A percentile compares a stretch with the other conserved stretches of the same genome.
Conservation (phyloP, 2,329 filamentous ascomycete genomes). For the Rhynchosporium agropyri region DNA sequence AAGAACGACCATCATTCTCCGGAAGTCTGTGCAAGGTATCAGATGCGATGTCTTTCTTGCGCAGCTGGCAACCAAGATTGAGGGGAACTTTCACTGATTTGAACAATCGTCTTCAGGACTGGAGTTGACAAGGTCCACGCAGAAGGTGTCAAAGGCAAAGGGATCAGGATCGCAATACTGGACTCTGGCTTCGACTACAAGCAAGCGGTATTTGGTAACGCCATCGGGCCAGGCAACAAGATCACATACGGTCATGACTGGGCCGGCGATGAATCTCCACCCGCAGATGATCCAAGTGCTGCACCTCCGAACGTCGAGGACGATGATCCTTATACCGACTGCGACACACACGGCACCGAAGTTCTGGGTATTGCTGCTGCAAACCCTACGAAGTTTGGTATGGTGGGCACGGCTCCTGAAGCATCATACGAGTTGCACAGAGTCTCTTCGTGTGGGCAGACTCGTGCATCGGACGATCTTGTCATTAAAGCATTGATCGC, state of each 20-base stretch:
- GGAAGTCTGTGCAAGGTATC: too few relatives aligned
- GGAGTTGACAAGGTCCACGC: constrained; percentile 46
- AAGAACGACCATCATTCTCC: too few relatives aligned
- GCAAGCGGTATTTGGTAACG: constrained; percentile 65
- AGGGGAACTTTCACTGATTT: background rate
- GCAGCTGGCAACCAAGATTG: too few relatives aligned
- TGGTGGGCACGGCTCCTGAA: constrained; percentile 34
- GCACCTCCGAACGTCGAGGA: background rate
- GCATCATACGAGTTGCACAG: constrained; percentile 18
- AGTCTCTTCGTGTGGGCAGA: constrained; percentile 26
- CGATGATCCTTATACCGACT: constrained; percentile 11
- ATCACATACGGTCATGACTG: constrained; percentile 60
- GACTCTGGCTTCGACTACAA: constrained; percentile 57
- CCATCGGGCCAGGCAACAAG: constrained; percentile 62
- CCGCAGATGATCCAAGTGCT: background rate
- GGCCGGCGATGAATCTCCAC: constrained; percentile 52
- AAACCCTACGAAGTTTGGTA: constrained; percentile 22
- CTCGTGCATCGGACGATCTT: background rate
- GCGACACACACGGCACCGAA: constrained; percentile 25
- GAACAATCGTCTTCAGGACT: constrained; percentile 22
- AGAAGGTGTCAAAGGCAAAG: constrained; percentile 50
- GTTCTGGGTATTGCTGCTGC: constrained; percentile 32
- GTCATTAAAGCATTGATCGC: constrained; percentile 23
- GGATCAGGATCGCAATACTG: constrained; percentile 47
- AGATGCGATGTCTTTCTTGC: too few relatives aligned